A percentile compares a stretch with the other conserved stretches of the same genome.
These are phyloP conservation scores for Cucumis hystrix DNA, from an alignment of 306 rosid genomes.

Conservation along the genomic window DNA sequence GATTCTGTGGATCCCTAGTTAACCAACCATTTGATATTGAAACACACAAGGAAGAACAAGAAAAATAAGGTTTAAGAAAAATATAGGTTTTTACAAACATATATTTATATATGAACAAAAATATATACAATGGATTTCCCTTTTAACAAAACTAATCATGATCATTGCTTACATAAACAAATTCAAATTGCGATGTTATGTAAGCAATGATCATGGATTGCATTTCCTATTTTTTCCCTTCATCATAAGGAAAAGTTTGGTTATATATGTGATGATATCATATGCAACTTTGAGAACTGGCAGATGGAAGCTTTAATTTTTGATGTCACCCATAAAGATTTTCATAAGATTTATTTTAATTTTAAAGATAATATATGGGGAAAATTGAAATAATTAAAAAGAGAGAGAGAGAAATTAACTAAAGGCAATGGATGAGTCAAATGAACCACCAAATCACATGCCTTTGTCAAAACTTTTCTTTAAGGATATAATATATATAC, in stretches of 20 bases:
- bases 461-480: not conserved
- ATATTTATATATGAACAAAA: no score
- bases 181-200: not conserved
- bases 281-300: not conserved
- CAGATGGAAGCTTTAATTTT: not conserved
- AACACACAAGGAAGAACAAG: no score
- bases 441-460: not conserved
- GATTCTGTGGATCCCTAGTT: no score
- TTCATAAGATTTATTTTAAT: not conserved
- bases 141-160: no score
- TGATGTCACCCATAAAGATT: not conserved
- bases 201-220: not conserved
- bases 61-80: no score
- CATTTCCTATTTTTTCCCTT: not conserved
- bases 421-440: not conserved
- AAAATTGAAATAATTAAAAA: not conserved
- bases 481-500: not conserved
- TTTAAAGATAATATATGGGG: no score
- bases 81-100: no score
- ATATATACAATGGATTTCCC: no score
- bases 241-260: not conserved
- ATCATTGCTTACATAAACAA: not conserved
- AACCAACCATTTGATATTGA: no score
- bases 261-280: not conserved
- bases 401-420: not conserved